A percentile compares a stretch with the other conserved stretches of the same genome.
phyloP scores from a whole-genome alignment of 2,329 filamentous ascomycete species.

The Paecilomyces dactylethromorphus region DNA sequence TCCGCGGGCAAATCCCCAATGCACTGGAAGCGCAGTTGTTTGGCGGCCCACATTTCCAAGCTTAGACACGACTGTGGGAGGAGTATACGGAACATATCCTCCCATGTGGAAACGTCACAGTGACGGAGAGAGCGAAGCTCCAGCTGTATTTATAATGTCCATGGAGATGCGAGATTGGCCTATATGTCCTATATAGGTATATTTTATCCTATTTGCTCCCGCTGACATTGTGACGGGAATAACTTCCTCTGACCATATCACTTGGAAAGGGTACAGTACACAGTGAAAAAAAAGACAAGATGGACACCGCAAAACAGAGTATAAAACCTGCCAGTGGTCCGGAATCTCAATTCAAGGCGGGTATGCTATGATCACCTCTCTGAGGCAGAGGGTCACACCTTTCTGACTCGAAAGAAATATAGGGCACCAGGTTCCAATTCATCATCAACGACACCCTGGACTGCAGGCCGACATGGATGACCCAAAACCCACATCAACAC shows the following conservation, averaged over 20 bases:
- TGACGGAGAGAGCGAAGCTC: neutral
- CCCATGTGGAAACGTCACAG: conserved; percentile 2
- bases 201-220: neutral
- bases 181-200: neutral
- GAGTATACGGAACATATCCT: neutral
- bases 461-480: conserved; percentile 50
- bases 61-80: neutral
- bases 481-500: conserved; percentile 54
- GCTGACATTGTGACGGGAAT: neutral
- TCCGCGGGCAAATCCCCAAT: neutral
- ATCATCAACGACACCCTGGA: conserved; percentile 48
- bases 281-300: neutral
- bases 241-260: neutral
- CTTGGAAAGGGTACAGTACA: neutral
- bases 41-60: conserved; percentile 5
- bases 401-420: neutral
- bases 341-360: conserved; percentile 28
- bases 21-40: neutral
- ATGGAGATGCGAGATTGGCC: neutral
- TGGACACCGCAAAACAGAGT: neutral
- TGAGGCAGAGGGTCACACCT: neutral
- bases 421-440: conserved; percentile 47
- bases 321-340: conserved; percentile 13
- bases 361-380: conserved; percentile 10
- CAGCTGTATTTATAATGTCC: conserved; percentile 5